Percentiles rank a stretch among this genome's conserved stretches.
These are phyloP conservation scores for Filobasidium uniguttulatum DNA, from an alignment of 1,284 basidiomycete genomes.

Conservation along the genomic window DNA sequence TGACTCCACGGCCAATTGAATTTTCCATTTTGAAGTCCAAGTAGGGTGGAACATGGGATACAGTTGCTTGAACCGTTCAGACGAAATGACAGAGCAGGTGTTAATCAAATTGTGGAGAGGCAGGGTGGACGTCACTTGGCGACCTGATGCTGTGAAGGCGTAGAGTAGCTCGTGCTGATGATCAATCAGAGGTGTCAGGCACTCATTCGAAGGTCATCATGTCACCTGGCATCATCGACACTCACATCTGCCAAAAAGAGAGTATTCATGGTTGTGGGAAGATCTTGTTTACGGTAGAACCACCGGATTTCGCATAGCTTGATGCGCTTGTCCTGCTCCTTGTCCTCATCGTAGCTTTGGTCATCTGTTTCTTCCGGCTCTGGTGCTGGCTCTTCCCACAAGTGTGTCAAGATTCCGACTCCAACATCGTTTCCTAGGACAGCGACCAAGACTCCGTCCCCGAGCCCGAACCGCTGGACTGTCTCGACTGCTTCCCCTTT, in stretches of 20 bases:
- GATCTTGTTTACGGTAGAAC: slow-evolving; percentile 31
- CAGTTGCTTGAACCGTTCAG: slow-evolving; percentile 8
- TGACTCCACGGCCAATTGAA: slow-evolving; percentile 3
- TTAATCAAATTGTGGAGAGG: slow-evolving; percentile 11
- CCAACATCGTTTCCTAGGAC: slow-evolving; percentile 31
- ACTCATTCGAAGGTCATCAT: not conserved
- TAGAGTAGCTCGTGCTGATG: slow-evolving; percentile 13
- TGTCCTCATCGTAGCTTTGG: slow-evolving; percentile 13
- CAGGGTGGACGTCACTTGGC: slow-evolving; percentile 11
- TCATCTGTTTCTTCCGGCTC: slow-evolving; percentile 15
- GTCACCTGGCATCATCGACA: not conserved
- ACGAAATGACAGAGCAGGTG: slow-evolving; percentile 13
- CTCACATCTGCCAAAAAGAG: slow-evolving; percentile 32
- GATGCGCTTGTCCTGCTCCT: slow-evolving; percentile 7
- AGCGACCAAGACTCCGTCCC: slow-evolving; percentile 31
- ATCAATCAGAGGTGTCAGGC: too few species aligned
- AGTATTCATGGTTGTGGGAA: slow-evolving; percentile 34
- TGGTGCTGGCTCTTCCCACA: slow-evolving; percentile 26
- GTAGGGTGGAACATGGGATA: slow-evolving; percentile 14
- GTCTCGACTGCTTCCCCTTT: slow-evolving; percentile 19
- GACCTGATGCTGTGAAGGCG: slow-evolving; percentile 9
- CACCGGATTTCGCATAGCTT: slow-evolving; percentile 33
- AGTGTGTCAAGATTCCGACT: slow-evolving; percentile 26
- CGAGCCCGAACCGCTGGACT: slow-evolving; percentile 23
- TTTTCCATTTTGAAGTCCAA: slow-evolving; percentile 9